phyloP scores from a whole-genome alignment of 257 asterid genomes.

The Scutellaria baicalensis region DNA sequence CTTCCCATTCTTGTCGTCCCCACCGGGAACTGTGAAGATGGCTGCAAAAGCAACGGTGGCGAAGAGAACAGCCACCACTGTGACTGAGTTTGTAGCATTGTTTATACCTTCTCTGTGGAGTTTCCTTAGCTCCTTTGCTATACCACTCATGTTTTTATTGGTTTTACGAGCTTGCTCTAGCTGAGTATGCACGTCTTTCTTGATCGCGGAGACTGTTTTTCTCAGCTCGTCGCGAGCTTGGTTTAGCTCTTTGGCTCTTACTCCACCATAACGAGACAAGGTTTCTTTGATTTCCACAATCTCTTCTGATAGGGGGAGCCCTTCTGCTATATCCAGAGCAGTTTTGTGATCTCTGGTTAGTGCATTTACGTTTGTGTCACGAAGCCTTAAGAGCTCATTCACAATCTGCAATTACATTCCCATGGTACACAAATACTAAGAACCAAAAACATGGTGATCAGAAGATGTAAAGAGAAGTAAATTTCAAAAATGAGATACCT shows the following conservation, averaged over 20 bases:
- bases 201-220: slow-evolving; percentile 62
- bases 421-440: neutral
- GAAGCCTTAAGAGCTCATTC: slow-evolving; percentile 48
- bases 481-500: slow-evolving; percentile 30
- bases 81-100: slow-evolving; percentile 49
- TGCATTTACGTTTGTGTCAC: slow-evolving; percentile 67
- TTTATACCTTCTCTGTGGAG: slow-evolving; percentile 61
- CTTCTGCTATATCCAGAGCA: slow-evolving; percentile 76
- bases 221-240: slow-evolving; percentile 77
- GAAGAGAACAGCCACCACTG: slow-evolving; percentile 67
- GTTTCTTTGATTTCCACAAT: slow-evolving; percentile 51
- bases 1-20: slow-evolving; percentile 45
- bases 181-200: slow-evolving; percentile 63
- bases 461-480: neutral
- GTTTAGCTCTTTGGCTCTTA: slow-evolving; percentile 59
- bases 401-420: slow-evolving; percentile 50
- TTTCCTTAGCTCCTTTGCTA: slow-evolving; percentile 67
- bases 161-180: slow-evolving; percentile 75
- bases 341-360: slow-evolving; percentile 64
- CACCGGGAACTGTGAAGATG: slow-evolving; percentile 77
- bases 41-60: slow-evolving; percentile 83
- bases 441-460: neutral
- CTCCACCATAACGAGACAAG: slow-evolving; percentile 50
- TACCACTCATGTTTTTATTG: slow-evolving; percentile 58
- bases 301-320: slow-evolving; percentile 71